Base-by-base conservation (phyloP, 495 filamentous ascomycete species). In the Penicillium arizonense region DNA sequence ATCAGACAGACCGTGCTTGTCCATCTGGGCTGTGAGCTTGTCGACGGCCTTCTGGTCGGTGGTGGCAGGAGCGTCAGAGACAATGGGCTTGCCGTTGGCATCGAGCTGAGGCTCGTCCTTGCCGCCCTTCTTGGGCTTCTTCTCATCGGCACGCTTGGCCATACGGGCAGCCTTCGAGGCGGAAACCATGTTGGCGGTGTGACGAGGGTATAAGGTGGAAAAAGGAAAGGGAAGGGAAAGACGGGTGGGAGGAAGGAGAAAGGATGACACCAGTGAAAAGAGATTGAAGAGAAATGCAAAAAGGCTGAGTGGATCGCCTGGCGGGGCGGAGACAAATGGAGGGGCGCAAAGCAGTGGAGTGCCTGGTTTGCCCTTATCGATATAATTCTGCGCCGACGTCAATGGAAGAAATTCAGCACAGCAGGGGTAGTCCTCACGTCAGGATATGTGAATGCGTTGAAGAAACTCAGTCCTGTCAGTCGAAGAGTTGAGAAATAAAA, bases 121-220 rank as follows among this genome's bases (percentile, higher is more conserved):
- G 44, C 83, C 80, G 12, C 81, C 88, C 58, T 82, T 84, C 18
- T 84, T 87, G 77, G 86, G 82, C 79, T 92, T 91, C 69, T 85
- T 81, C 56, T 78, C 77, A 53, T 84, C 88, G 64, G 84, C 91
- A 73, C 91, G 91, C 84, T 96, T 96, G 57, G 95, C 94, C 69
- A 96, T 79, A 72, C 94, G 89, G 74, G 95, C 96, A 64, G 95
- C 95, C 77, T 98, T 98, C 59, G 94, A 97, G 64, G 94, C 87
- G 56, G 95, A 97, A 60, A 96, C 88, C 74, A 77, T 77, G 47
- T 57, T 76, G 70, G 44, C 64, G 63, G 54, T 32, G 51, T 45
- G 47, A 38, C 47, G 45, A 52, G 50, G 47, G 51, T 51, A 50
- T 43, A 43, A 43, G 53, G 36, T 34, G 21, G 35, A 53, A 36